Evolutionary conservation across 2,329 filamentous ascomycete species (phyloP).

Genomic region (Aspergillus clavatus): DNA sequence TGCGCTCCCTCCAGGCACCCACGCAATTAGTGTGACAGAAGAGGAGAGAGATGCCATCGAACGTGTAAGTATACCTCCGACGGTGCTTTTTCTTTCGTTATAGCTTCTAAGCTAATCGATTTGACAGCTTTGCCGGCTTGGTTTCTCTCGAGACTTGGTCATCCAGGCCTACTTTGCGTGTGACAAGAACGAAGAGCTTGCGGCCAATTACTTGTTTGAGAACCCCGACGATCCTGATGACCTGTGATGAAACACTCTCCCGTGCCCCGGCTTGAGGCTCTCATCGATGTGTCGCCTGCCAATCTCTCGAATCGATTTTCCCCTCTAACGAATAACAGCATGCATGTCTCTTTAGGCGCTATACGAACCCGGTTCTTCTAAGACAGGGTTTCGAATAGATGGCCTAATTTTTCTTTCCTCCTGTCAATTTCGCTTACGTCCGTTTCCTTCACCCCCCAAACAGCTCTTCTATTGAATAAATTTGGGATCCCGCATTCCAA

Average conservation of each 20-base stretch:
- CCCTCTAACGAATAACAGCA: slow-evolving; percentile 15
- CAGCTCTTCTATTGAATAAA: slow-evolving; percentile 3
- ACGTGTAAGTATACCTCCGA: slow-evolving; percentile 57
- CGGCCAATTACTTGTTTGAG: slow-evolving; percentile 96
- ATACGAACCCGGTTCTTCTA: slow-evolving; percentile 1
- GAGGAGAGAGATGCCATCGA: slow-evolving; percentile 97
- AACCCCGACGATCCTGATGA: slow-evolving; percentile 76
- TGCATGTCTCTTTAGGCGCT: slow-evolving; percentile 7
- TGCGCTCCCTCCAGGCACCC: slow-evolving; percentile 73
- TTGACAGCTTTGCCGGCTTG: slow-evolving; percentile 78
- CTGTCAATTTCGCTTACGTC: not conserved
- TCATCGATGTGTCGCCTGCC: slow-evolving; percentile 8
- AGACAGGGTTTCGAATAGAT: not conserved
- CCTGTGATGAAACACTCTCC: slow-evolving; percentile 16
- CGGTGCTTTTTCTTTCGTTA: slow-evolving; percentile 1
- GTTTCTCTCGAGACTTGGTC: slow-evolving; percentile 86
- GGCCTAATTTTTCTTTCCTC: not conserved
- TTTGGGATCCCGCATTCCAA: slow-evolving; percentile 8
- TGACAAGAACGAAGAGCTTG: slow-evolving; percentile 98
- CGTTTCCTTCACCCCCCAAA: not conserved
- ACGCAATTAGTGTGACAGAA: slow-evolving; percentile 86
- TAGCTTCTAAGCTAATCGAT: slow-evolving; percentile 15
- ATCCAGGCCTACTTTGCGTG: slow-evolving; percentile 99
- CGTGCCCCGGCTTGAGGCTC: not conserved
- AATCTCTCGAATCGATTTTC: slow-evolving; percentile 9